Base-by-base conservation (phyloP, 148 eudicot genomes). In the Chenopodium formosanum region DNA sequence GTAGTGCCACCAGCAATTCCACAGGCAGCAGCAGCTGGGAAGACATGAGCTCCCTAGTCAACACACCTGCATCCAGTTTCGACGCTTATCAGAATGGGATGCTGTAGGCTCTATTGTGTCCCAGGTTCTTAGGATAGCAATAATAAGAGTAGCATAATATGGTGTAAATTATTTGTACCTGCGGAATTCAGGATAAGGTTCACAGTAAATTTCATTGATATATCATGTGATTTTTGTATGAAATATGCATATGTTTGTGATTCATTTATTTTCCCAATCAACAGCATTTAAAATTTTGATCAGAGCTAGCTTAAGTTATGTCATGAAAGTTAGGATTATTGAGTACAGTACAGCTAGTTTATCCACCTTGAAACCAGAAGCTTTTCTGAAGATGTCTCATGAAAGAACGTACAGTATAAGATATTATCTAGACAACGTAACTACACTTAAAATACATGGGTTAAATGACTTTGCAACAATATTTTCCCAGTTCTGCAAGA, bases 21-120 rank as follows among this genome's bases (percentile, higher is more conserved):
- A 83, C 75, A 56, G 94, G 88, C 53, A 91, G 88, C 48, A 76
- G 78, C 7, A 85, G 68, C 70, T 89, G 89, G 87, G 87, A 86
- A 62, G 89, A 86, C 27, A 67, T 84, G 71, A 82, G 73, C 81
- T 86, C 89, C 14, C 70, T 88, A 27, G 85, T 82, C 3, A 84
- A 81, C 77, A 82, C 89, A 29, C 86, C 89, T 67, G 81, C 70
- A n/a, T 82, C 82, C 46, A 70, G 58, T 60, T 81, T 84, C 53
- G 88, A 88, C 50, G 85, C 81, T 58, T 85, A 79, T 48, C 83
- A 79, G 48, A 69, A 73, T 46, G 74, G 80, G 76, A 67, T 76
- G 69, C 60, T 64, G 29, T 83, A 86, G 69, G 77, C 77, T 64
- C 79, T 63, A 83, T 25, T 46, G 31, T 9, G 62, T 6, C 50